phyloP scores from a whole-genome alignment of 805 yeast genomes.

The Pichia cabralensis region DNA sequence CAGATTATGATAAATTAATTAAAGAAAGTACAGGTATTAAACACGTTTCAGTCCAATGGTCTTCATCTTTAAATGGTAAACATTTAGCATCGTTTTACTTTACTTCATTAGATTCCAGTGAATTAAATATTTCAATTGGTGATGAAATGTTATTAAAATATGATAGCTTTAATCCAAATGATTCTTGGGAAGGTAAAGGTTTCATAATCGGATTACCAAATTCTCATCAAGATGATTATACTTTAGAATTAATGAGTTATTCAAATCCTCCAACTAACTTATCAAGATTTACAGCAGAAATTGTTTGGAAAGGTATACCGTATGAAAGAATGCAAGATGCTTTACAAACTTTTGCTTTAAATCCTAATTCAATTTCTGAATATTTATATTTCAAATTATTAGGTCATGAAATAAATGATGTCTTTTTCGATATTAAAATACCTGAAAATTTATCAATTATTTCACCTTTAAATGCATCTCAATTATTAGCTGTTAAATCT shows the following conservation, averaged over 20 bases:
- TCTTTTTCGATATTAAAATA: slow-evolving; percentile 49
- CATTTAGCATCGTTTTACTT: slow-evolving; percentile 62
- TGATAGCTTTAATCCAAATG: slow-evolving; percentile 38
- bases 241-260: slow-evolving; percentile 44
- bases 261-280: slow-evolving; percentile 47
- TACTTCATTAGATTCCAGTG: slow-evolving; percentile 56
- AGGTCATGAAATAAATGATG: slow-evolving; percentile 66
- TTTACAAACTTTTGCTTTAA: slow-evolving; percentile 58
- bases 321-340: slow-evolving; percentile 81
- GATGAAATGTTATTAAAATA: slow-evolving; percentile 69
- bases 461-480: slow-evolving; percentile 67
- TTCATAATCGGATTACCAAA: slow-evolving; percentile 64
- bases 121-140: slow-evolving; percentile 68
- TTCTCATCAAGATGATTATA: slow-evolving; percentile 54
- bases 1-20: slow-evolving; percentile 63
- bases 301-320: slow-evolving; percentile 82
- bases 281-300: slow-evolving; percentile 70
- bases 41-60: slow-evolving; percentile 67
- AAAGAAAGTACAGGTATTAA: slow-evolving; percentile 73
- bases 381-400: slow-evolving; percentile 67
- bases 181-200: slow-evolving; percentile 68
- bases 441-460: slow-evolving; percentile 56
- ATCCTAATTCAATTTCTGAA: slow-evolving; percentile 59
- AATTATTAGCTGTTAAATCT: slow-evolving; percentile 61
- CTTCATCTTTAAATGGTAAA: slow-evolving; percentile 50